These are phyloP conservation scores for Sphagnum tenellum DNA, from an alignment of 225 moss, liverwort and hornwort genomes.

Conservation along the genomic window DNA sequence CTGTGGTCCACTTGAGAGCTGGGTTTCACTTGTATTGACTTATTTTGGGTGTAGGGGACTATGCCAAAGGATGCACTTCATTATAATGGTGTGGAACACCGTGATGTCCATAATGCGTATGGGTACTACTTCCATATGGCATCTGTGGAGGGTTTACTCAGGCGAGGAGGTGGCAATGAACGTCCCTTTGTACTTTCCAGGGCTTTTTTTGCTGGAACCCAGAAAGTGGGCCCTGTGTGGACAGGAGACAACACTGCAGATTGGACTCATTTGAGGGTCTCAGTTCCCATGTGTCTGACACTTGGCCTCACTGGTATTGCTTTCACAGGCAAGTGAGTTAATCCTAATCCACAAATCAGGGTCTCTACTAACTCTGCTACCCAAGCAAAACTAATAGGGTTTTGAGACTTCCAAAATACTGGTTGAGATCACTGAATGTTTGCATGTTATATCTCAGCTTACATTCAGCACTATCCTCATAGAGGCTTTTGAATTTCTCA, in stretches of 20 bases:
- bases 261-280: slow-evolving; percentile 72
- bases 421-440: too few relatives aligned
- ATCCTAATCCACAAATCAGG: background rate
- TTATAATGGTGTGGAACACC: slow-evolving; percentile 70
- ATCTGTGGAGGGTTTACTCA: slow-evolving; percentile 60
- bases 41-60: slow-evolving; percentile 38
- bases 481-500: too few relatives aligned
- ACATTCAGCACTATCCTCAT: too few relatives aligned
- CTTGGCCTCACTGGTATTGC: slow-evolving; percentile 83
- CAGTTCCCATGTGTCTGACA: slow-evolving; percentile 80
- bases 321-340: slow-evolving; percentile 50
- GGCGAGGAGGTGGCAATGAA: slow-evolving; percentile 67
- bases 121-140: slow-evolving; percentile 97
- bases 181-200: slow-evolving; percentile 94
- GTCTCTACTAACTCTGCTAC: too few relatives aligned
- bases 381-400: too few relatives aligned
- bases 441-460: too few relatives aligned
- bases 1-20: too few relatives aligned
- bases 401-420: too few relatives aligned
- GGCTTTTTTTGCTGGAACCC: slow-evolving; percentile 89
- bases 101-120: slow-evolving; percentile 94
- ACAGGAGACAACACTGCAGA: slow-evolving; percentile 89
- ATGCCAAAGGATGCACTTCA: slow-evolving; percentile 95
- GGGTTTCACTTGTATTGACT: too few relatives aligned
- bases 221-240: slow-evolving; percentile 88